Conservation (phyloP, 1,284 basidiomycete genomes). For the Meira nashicola region DNA sequence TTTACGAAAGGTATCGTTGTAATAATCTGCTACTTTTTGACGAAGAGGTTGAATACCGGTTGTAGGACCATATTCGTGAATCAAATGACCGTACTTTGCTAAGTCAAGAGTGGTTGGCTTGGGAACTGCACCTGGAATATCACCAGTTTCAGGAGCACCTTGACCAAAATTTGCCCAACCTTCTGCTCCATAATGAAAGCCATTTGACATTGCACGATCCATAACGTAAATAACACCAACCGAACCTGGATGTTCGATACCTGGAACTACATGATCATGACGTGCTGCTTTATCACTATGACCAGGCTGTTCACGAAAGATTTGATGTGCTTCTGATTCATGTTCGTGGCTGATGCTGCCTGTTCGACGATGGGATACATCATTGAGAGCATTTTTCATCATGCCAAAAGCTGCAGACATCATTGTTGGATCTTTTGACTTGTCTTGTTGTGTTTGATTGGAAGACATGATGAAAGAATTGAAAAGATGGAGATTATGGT, state of each 20-base stretch:
- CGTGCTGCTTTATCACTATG: slow-evolving; percentile 25
- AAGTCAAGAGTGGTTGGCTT: slow-evolving; percentile 64
- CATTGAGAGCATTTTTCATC: no score
- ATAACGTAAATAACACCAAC: slow-evolving; percentile 59
- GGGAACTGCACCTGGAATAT: slow-evolving; percentile 68
- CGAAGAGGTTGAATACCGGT: slow-evolving; percentile 71
- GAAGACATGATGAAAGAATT: no score
- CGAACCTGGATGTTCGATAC: slow-evolving; percentile 52
- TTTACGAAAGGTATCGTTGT: slow-evolving; percentile 79
- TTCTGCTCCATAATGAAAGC: slow-evolving; percentile 29
- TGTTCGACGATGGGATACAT: no score
- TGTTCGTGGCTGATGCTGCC: slow-evolving; percentile 21
- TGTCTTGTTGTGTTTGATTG: no score
- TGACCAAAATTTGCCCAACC: slow-evolving; percentile 29
- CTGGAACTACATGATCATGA: slow-evolving; percentile 24
- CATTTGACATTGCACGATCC: slow-evolving; percentile 37
- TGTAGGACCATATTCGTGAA: slow-evolving; percentile 85
- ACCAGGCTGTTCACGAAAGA: slow-evolving; percentile 37
- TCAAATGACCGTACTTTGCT: slow-evolving; percentile 58
- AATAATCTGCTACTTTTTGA: slow-evolving; percentile 59
- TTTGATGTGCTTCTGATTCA: slow-evolving; percentile 39
- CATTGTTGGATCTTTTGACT: no score
- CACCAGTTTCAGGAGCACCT: slow-evolving; percentile 57
- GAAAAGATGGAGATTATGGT: no score
- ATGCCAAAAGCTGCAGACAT: no score